Evolutionary conservation across 768 basidiomycete genomes (phyloP).

Genomic region (Termitomyces sp.): DNA sequence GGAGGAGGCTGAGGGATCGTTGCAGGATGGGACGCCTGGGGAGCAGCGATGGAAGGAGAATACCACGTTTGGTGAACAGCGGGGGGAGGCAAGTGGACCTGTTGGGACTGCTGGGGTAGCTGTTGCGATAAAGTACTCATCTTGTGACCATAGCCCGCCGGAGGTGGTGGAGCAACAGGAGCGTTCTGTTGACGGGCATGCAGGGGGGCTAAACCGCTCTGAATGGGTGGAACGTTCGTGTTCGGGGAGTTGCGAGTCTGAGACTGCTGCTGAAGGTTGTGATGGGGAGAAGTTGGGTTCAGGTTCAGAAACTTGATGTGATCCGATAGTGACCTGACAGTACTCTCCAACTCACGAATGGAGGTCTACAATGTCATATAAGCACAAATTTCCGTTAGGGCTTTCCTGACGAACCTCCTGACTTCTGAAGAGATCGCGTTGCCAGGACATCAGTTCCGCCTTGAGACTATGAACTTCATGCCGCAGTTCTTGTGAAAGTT

Average conservation of each 20-base stretch:
- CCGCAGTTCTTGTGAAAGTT: constrained; percentile 69
- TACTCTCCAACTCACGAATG: constrained; percentile 78
- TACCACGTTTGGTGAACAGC: constrained; percentile 57
- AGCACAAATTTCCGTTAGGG: constrained; percentile 7
- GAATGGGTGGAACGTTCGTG: constrained; percentile 30
- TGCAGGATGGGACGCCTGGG: constrained; percentile 77
- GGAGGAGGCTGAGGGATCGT: constrained; percentile 55
- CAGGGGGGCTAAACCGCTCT: constrained; percentile 28
- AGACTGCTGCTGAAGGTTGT: constrained; percentile 34
- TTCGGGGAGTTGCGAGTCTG: constrained; percentile 36
- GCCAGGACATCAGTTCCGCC: constrained; percentile 77
- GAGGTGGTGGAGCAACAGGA: constrained; percentile 30
- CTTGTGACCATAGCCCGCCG: constrained; percentile 33
- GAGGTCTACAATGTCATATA: constrained; percentile 39
- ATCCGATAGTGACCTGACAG: constrained; percentile 67
- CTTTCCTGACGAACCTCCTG: constrained; percentile 55
- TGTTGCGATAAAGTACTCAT: constrained; percentile 31
- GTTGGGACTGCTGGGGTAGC: constrained; percentile 29
- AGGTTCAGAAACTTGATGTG: constrained; percentile 77
- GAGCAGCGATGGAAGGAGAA: constrained; percentile 61
- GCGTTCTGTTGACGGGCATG: constrained; percentile 39
- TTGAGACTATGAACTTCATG: constrained; percentile 73
- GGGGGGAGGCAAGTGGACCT: constrained; percentile 22
- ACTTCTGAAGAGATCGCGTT: constrained; percentile 67
- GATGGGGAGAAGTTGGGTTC: constrained; percentile 40